Conservation (phyloP, 768 basidiomycete species). For the Guyanaporus albipodus region DNA sequence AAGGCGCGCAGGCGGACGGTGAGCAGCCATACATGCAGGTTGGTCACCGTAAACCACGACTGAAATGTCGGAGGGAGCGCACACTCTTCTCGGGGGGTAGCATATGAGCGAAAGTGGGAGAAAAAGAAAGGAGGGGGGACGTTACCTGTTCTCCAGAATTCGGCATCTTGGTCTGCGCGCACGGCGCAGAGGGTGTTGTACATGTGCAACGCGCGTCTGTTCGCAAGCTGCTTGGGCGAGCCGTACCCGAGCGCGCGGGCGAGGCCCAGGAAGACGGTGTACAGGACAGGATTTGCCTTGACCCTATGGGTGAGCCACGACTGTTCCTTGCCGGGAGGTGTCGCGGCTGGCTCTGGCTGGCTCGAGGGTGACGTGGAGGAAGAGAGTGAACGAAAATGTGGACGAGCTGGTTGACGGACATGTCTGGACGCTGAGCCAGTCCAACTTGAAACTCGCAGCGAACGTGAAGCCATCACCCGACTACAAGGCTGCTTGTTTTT, state of each 20-base stretch:
- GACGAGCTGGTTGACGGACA: slow-evolving; percentile 7
- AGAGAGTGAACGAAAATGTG: slow-evolving; percentile 10
- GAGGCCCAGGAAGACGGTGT: slow-evolving; percentile 43
- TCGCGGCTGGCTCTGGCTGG: background rate
- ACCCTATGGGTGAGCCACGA: slow-evolving; percentile 57
- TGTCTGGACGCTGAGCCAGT: slow-evolving; percentile 3
- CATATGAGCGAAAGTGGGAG: background rate
- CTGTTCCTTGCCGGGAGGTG: slow-evolving; percentile 23
- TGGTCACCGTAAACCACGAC: slow-evolving; percentile 93
- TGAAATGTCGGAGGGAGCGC: slow-evolving; percentile 90
- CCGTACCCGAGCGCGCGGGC: slow-evolving; percentile 56
- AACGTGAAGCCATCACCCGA: slow-evolving; percentile 15
- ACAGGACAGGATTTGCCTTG: slow-evolving; percentile 45
- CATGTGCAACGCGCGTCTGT: slow-evolving; percentile 50
- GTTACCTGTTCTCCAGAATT: slow-evolving; percentile 68
- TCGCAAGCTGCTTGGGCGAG: slow-evolving; percentile 58
- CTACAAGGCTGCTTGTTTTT: background rate
- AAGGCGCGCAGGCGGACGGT: slow-evolving; percentile 85
- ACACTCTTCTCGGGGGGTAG: slow-evolving; percentile 53
- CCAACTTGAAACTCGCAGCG: slow-evolving; percentile 9
- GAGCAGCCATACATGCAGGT: slow-evolving; percentile 89
- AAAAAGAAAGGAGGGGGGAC: slow-evolving; percentile 7
- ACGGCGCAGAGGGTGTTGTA: slow-evolving; percentile 56
- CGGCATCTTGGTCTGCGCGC: slow-evolving; percentile 53
- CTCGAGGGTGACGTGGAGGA: slow-evolving; percentile 8